phyloP scores from a whole-genome alignment of 73 alveolate species.

The Effrenium voratum region DNA sequence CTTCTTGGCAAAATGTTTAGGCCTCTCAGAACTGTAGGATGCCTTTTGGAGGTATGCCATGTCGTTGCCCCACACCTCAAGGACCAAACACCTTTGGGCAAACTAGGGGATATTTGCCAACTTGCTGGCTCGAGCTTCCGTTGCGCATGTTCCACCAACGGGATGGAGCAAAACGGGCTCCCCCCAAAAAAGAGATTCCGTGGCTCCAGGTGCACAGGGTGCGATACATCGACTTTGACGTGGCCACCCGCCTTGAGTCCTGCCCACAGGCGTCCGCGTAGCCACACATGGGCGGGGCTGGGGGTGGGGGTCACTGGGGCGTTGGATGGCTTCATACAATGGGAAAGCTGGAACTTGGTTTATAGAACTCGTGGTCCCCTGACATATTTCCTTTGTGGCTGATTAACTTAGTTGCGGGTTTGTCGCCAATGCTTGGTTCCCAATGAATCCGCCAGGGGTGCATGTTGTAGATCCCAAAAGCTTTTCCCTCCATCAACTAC shows the following conservation, averaged over 20 bases:
- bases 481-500: too few relatives aligned
- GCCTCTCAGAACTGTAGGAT: background rate
- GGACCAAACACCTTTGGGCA: background rate
- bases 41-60: background rate
- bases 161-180: background rate
- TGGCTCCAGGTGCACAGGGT: conserved; percentile 69
- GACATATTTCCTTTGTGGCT: too few relatives aligned
- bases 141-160: background rate
- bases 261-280: conserved; percentile 38
- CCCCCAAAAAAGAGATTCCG: too few relatives aligned
- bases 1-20: too few relatives aligned
- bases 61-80: background rate
- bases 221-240: conserved; percentile 75
- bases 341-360: too few relatives aligned
- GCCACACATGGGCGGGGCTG: background rate
- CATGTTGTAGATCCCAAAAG: too few relatives aligned
- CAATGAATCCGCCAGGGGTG: too few relatives aligned
- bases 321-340: too few relatives aligned
- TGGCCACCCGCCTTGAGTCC: conserved; percentile 71
- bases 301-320: too few relatives aligned
- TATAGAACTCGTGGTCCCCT: too few relatives aligned
- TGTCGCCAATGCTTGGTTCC: too few relatives aligned
- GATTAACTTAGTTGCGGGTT: too few relatives aligned
- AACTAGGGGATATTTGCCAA: background rate
- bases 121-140: background rate